These are phyloP conservation scores for Solanum pimpinellifolium DNA, from an alignment of 257 asterid genomes.

Conservation along the genomic window DNA sequence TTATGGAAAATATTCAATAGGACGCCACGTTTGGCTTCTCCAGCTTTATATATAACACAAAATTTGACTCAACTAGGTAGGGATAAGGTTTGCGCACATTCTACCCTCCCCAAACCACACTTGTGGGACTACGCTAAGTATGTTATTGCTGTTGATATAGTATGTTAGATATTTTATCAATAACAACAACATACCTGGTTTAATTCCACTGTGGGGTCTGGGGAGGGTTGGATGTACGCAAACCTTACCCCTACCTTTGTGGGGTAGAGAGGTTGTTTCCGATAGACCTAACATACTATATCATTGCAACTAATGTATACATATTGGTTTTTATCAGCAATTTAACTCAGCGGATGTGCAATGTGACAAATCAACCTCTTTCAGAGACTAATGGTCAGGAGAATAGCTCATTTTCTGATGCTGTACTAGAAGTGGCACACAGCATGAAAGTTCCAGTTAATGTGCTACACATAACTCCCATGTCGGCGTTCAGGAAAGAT, in stretches of 20 bases:
- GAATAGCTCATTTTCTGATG: slow-evolving; percentile 41
- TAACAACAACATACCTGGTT: background rate
- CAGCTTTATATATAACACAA: background rate
- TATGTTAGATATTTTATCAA: background rate
- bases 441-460: slow-evolving; percentile 51
- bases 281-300: background rate
- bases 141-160: background rate
- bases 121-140: background rate
- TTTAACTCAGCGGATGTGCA: slow-evolving; percentile 36
- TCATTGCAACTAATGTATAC: background rate
- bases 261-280: background rate
- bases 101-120: background rate
- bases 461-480: slow-evolving; percentile 51
- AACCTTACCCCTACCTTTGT: background rate
- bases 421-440: slow-evolving; percentile 37
- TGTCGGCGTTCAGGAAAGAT: slow-evolving; percentile 67
- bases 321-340: slow-evolving; percentile 27
- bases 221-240: background rate
- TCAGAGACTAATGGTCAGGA: slow-evolving; percentile 34
- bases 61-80: background rate
- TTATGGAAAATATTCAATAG: background rate
- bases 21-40: background rate
- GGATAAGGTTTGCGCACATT: background rate
- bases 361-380: slow-evolving; percentile 51
- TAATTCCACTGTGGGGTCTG: background rate